These are phyloP conservation scores for Poterioochromonas sp. DNA, from an alignment of 352 stramenopile genomes.

Conservation along the genomic window DNA sequence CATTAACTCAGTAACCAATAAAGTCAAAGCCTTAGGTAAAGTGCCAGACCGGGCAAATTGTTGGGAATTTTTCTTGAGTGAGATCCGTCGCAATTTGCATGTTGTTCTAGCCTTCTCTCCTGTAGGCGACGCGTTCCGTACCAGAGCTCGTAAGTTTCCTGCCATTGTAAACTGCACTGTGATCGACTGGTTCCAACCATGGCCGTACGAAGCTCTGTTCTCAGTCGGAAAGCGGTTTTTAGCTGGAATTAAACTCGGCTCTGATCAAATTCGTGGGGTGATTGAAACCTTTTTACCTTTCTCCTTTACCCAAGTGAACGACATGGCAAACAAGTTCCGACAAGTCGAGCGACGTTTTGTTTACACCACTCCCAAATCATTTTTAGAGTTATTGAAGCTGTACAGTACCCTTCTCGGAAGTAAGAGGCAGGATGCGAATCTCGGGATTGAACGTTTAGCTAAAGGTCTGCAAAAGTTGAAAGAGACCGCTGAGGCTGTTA, in stretches of 20 bases:
- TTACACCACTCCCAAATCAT: constrained; percentile 90
- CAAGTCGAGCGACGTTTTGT: constrained; percentile 76
- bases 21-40: constrained; percentile 63
- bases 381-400: constrained; percentile 80
- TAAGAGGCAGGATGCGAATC: constrained; percentile 74
- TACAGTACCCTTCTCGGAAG: constrained; percentile 79
- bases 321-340: constrained; percentile 74
- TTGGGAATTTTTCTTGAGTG: constrained; percentile 84
- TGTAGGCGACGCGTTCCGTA: constrained; percentile 87
- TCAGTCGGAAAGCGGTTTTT: constrained; percentile 75
- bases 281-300: constrained; percentile 92
- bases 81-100: constrained; percentile 88
- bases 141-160: constrained; percentile 81
- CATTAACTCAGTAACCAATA: constrained; percentile 70
- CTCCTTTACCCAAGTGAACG: constrained; percentile 84
- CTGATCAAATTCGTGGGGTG: constrained; percentile 48
- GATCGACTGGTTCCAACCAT: constrained; percentile 81
- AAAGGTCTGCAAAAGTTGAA: constrained; percentile 83
- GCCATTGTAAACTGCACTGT: constrained; percentile 88
- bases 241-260: constrained; percentile 56
- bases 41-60: constrained; percentile 71
- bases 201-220: constrained; percentile 78
- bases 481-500: constrained; percentile 80
- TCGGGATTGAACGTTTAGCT: constrained; percentile 74
- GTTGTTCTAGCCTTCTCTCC: constrained; percentile 86